Evolutionary conservation across 352 stramenopile species (phyloP).

Genomic region (Pythium aristosporum): DNA sequence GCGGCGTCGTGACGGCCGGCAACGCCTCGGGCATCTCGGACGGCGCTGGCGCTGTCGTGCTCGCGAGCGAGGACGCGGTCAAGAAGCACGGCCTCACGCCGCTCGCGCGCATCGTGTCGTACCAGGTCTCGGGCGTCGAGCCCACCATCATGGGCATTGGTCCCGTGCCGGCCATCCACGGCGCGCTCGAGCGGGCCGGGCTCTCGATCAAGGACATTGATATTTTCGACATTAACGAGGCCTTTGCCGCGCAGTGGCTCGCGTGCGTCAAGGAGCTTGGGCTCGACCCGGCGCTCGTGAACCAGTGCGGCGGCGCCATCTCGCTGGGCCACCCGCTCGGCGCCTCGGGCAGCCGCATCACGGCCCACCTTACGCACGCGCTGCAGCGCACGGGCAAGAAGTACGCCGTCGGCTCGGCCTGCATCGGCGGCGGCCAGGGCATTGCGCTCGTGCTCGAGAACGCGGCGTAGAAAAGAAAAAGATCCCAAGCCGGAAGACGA

Average conservation of each 20-base stretch:
- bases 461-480: conserved; percentile 35
- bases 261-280: conserved; percentile 96
- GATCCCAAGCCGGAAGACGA: too few relatives aligned
- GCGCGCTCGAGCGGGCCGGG: conserved; percentile 88
- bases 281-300: conserved; percentile 92
- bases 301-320: conserved; percentile 96
- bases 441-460: conserved; percentile 98
- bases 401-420: conserved; percentile 95
- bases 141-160: conserved; percentile 98
- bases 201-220: conserved; percentile 94
- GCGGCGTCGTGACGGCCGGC: conserved; percentile 95
- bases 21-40: conserved; percentile 97
- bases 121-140: conserved; percentile 93
- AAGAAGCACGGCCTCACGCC: conserved; percentile 92
- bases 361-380: conserved; percentile 88
- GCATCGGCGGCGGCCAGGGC: conserved; percentile 98
- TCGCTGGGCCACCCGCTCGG: conserved; percentile 96
- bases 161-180: conserved; percentile 93
- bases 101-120: conserved; percentile 92
- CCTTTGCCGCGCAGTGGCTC: conserved; percentile 97
- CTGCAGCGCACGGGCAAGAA: conserved; percentile 88
- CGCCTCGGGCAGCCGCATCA: conserved; percentile 92
- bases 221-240: conserved; percentile 99
- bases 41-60: conserved; percentile 92
- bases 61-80: conserved; percentile 93